Percentiles rank a stretch among this genome's conserved stretches.
Conservation (phyloP, 2,329 filamentous ascomycete genomes). For the Volutella citrinella region DNA sequence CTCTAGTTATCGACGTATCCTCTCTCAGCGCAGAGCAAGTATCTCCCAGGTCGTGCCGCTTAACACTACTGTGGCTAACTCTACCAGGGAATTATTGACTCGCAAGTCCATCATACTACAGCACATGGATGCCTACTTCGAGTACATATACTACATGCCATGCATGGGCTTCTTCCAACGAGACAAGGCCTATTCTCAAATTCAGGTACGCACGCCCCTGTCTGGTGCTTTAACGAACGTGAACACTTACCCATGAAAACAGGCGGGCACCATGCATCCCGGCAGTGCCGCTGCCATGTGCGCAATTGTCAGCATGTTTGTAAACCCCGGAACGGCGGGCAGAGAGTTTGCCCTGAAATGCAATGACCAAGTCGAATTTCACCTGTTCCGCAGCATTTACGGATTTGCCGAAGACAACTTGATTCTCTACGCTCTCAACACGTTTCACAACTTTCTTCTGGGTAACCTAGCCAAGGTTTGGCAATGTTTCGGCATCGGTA, state of each 20-base stretch:
- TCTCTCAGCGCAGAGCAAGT: slow-evolving; percentile 29
- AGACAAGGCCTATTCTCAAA: slow-evolving; percentile 30
- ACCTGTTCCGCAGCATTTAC: slow-evolving; percentile 39
- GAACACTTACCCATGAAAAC: too few species aligned
- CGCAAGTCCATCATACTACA: slow-evolving; percentile 33
- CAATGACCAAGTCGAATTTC: slow-evolving; percentile 36
- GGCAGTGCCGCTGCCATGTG: slow-evolving; percentile 37
- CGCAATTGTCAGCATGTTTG: slow-evolving; percentile 34
- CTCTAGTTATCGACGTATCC: slow-evolving; percentile 21
- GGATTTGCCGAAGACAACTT: slow-evolving; percentile 32
- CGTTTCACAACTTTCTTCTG: slow-evolving; percentile 34
- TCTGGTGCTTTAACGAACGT: too few species aligned
- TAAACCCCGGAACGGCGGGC: slow-evolving; percentile 30
- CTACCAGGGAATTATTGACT: slow-evolving; percentile 30
- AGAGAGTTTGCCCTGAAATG: slow-evolving; percentile 37
- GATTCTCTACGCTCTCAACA: slow-evolving; percentile 33
- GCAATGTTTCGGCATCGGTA: slow-evolving; percentile 36
- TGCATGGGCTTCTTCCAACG: slow-evolving; percentile 39
- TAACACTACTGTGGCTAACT: slow-evolving; percentile 1
- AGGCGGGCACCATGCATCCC: slow-evolving; percentile 33
- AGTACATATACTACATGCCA: slow-evolving; percentile 36
- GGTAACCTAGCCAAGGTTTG: slow-evolving; percentile 38
- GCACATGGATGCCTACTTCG: slow-evolving; percentile 39
- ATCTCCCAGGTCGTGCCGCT: not conserved
- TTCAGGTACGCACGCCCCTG: slow-evolving; percentile 25